These are phyloP conservation scores for Colletotrichum sp. DNA, from an alignment of 2,329 filamentous ascomycete species.

Conservation along the genomic window DNA sequence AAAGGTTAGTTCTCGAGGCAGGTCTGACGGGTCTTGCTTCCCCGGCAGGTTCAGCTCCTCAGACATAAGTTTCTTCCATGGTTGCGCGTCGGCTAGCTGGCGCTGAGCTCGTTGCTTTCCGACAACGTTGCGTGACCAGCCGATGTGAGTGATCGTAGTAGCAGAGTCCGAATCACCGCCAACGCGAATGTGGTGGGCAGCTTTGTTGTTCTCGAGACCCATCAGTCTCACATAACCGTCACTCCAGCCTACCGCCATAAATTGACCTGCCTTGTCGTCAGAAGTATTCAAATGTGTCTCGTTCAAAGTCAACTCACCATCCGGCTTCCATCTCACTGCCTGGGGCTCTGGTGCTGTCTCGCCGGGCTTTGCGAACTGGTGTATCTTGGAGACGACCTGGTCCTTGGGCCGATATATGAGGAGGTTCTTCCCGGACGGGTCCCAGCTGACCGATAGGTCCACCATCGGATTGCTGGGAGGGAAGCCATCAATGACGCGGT, in stretches of 20 bases:
- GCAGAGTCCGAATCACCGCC: conserved; percentile 41
- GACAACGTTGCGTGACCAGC: conserved; percentile 54
- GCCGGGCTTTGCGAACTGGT: conserved; percentile 45
- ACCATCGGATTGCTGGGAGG: conserved; percentile 83
- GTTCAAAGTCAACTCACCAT: conserved; percentile 56
- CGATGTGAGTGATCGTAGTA: conserved; percentile 54
- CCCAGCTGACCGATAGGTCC: conserved; percentile 77
- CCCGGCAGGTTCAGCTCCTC: conserved; percentile 28
- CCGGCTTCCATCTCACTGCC: conserved; percentile 68
- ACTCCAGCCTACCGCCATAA: conserved; percentile 83
- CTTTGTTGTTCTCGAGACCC: conserved; percentile 81
- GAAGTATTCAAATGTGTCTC: neutral
- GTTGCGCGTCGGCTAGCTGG: conserved; percentile 21
- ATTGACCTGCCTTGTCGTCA: conserved; percentile 60
- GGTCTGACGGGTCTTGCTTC: conserved; percentile 45
- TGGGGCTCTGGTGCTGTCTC: conserved; percentile 46
- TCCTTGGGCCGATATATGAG: conserved; percentile 80
- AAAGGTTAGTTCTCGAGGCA: conserved; percentile 76
- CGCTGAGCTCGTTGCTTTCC: conserved; percentile 15
- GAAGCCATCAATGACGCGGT: conserved; percentile 59
- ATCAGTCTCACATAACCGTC: conserved; percentile 80
- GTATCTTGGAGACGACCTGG: conserved; percentile 64
- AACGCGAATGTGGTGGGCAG: conserved; percentile 72
- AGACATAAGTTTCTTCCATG: conserved; percentile 34
- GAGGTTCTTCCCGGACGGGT: conserved; percentile 70